phyloP scores from a whole-genome alignment of 805 yeast species.

The Sugiyamaella americana region DNA sequence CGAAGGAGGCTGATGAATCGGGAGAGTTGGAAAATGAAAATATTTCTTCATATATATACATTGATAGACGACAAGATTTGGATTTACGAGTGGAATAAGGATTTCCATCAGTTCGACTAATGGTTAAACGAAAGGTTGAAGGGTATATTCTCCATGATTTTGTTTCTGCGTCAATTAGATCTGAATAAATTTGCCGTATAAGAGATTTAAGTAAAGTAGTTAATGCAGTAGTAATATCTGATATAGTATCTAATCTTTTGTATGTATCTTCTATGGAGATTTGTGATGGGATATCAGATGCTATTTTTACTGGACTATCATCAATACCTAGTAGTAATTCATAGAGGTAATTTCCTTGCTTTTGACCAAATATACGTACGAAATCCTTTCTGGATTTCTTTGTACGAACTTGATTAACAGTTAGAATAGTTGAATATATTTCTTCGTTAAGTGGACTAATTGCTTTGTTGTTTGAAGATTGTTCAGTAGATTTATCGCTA shows the following conservation, averaged over 20 bases:
- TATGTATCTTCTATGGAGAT: constrained; percentile 30
- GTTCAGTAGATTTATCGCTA: neutral
- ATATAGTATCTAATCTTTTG: constrained; percentile 1
- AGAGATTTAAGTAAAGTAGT: constrained; percentile 18
- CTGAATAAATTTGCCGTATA: constrained; percentile 20
- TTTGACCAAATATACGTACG: neutral
- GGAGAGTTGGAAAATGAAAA: neutral
- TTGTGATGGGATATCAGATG: constrained; percentile 21
- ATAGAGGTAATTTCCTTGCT: constrained; percentile 13
- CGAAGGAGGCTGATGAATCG: neutral
- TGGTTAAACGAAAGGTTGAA: constrained; percentile 14
- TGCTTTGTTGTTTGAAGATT: constrained; percentile 1
- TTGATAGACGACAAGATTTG: constrained; percentile 1
- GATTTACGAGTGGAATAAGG: constrained; percentile 3
- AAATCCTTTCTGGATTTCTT: neutral
- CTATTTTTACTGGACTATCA: constrained; percentile 11
- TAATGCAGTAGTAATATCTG: constrained; percentile 12
- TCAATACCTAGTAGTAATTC: constrained; percentile 18
- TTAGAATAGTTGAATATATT: neutral
- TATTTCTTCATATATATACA: constrained; percentile 1
- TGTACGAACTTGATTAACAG: constrained; percentile 1
- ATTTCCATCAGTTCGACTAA: neutral
- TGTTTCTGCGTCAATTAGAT: constrained; percentile 20
- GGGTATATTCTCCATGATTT: constrained; percentile 23
- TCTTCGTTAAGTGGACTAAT: neutral